Evolutionary conservation across 1,284 basidiomycete species (phyloP), one percentile per base, ranked within the genome.

Genomic region (Omphalotus olearius): DNA sequence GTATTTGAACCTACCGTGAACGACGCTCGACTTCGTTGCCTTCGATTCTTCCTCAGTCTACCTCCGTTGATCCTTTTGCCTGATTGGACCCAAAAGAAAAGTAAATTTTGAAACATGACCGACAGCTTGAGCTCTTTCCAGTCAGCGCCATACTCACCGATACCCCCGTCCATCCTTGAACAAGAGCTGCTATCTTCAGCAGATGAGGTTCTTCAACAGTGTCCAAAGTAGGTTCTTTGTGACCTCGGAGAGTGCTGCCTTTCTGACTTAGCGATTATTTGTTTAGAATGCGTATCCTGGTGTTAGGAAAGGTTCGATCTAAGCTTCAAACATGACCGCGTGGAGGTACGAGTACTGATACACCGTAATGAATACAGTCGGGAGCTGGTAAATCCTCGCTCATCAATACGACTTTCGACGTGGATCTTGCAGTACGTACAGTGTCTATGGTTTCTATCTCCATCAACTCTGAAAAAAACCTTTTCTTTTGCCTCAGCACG

Each of bases 321-420:
- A n/a, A n/a, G n/a, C n/a, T n/a, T n/a, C n/a, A n/a, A n/a, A n/a
- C n/a, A n/a, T n/a, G n/a, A n/a, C n/a, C n/a, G n/a, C n/a, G n/a
- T n/a, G n/a, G n/a, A n/a, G n/a, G n/a, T n/a, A n/a, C n/a, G n/a
- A 13, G n/a, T 36, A 36, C n/a, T 18, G 13, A 36, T 7, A 4
- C 11, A 2, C 16, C 16, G 40, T 28, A 13, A 41, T 28, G 13
- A 16, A 30, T 10, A 18, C 30, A 63, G 61, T 51, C 59, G 18
- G 63, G 63, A 25, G 59, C 57, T 1, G 63, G 63, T 4, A 64
- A 64, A 51, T 64, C 63, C 1, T 57, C 57, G 6, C 44, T 64
- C 14, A 62, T 64, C 11, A 63, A 64, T 30, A 49, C 52, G 17
- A 55, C 60, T 2, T 64, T 64, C 47, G 57, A 59, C 10, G 59